Conservation (phyloP, 1,284 basidiomycete species). For the Cerioporus squamosus region DNA sequence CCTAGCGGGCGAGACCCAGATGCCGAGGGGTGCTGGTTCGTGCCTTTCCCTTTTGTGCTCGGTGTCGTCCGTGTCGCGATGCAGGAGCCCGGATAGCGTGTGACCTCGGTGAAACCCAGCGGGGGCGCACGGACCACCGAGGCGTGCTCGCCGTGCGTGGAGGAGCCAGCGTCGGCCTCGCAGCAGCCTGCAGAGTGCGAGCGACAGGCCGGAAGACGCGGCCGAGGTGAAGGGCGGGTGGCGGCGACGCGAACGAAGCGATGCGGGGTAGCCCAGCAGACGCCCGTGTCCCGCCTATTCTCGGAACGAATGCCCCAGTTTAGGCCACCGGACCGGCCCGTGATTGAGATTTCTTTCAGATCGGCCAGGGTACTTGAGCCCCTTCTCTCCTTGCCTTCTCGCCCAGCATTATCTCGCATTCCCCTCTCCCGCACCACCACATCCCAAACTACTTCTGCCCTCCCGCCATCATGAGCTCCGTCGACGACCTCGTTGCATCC, state of each 20-base stretch:
- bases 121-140: not conserved
- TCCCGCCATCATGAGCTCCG: conserved; percentile 59
- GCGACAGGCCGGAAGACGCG: not conserved
- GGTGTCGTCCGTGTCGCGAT: conserved; percentile 10
- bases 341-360: conserved; percentile 21
- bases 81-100: conserved; percentile 3
- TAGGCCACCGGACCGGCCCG: conserved; percentile 22
- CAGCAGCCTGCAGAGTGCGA: not conserved
- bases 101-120: conserved; percentile 13
- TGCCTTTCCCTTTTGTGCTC: conserved; percentile 10
- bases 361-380: conserved; percentile 20
- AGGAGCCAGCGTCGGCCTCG: not conserved
- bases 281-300: conserved; percentile 8
- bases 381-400: not conserved
- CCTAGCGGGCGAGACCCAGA: conserved; percentile 14
- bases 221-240: not conserved
- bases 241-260: not conserved
- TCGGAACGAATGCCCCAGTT: conserved; percentile 16
- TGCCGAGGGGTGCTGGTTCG: not conserved
- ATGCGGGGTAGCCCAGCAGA: not conserved
- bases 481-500: conserved; percentile 77
- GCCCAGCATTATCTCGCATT: conserved; percentile 10
- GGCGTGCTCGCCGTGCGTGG: too few species aligned
- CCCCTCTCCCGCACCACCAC: conserved; percentile 1
- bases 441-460: conserved; percentile 3